These are phyloP conservation scores for Cryphonectria carpinicola DNA, from an alignment of 2,329 filamentous ascomycete species.

Conservation along the genomic window DNA sequence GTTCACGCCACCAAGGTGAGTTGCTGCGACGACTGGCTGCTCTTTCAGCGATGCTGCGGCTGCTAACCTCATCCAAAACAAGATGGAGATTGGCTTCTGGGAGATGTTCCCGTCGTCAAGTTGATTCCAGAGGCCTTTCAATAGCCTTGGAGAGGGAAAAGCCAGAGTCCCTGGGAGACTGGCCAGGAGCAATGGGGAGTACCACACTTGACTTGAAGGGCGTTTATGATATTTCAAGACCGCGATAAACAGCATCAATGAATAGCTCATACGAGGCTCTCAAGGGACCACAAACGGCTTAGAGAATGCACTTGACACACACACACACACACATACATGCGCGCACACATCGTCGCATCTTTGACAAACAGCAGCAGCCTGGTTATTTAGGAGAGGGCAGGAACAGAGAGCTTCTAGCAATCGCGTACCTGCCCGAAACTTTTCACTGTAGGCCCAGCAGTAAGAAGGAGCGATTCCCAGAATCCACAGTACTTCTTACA, in stretches of 20 bases:
- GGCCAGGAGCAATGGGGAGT: background rate
- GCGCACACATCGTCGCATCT: background rate
- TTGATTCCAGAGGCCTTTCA: constrained; percentile 17
- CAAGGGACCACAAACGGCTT: background rate
- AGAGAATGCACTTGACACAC: background rate
- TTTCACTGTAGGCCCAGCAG: background rate
- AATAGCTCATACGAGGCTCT: background rate
- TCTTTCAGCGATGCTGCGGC: constrained; percentile 21
- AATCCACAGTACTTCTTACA: background rate
- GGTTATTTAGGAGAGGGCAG: background rate
- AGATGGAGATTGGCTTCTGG: constrained; percentile 79
- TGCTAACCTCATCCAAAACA: constrained; percentile 27
- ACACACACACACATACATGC: background rate
- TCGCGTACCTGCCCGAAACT: background rate
- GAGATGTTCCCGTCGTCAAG: constrained; percentile 55
- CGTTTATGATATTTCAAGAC: background rate
- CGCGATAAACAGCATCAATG: background rate
- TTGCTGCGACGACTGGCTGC: background rate
- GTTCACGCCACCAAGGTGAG: constrained; percentile 81
- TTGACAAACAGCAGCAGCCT: background rate
- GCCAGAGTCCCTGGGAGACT: background rate
- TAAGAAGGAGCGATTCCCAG: background rate
- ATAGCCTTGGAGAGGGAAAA: background rate
- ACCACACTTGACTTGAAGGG: background rate
- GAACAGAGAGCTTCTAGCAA: background rate